phyloP scores from a whole-genome alignment of 352 stramenopile species.

The Pythium brachiatum region DNA sequence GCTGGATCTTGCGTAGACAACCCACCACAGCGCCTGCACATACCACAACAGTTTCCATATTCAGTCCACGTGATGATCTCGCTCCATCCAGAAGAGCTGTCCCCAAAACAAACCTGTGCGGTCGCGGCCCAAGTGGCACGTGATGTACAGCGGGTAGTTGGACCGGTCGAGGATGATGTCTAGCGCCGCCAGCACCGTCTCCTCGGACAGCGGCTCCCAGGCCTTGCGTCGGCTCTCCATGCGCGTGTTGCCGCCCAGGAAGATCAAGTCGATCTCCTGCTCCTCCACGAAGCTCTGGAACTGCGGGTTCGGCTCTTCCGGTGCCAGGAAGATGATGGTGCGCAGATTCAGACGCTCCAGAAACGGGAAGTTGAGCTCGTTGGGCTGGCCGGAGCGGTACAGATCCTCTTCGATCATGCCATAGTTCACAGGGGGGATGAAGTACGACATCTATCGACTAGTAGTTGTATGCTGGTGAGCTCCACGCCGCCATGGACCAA shows the following conservation, averaged over 20 bases:
- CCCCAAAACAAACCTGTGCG: constrained; percentile 57
- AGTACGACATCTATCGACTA: too few species aligned
- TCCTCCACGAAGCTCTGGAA: constrained; percentile 90
- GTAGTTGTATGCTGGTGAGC: constrained; percentile 43
- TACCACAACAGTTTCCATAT: neutral
- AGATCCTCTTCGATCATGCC: constrained; percentile 91
- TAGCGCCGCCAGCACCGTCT: constrained; percentile 89
- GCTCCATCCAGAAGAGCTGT: neutral
- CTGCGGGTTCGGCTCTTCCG: constrained; percentile 88
- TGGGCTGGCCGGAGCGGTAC: constrained; percentile 88
- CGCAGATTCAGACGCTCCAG: constrained; percentile 88
- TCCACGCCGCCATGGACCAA: neutral
- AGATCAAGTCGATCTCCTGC: constrained; percentile 88
- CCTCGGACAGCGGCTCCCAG: constrained; percentile 84
- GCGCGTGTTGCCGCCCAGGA: constrained; percentile 85
- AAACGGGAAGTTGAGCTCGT: constrained; percentile 93
- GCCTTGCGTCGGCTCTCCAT: constrained; percentile 86
- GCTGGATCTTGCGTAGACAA: constrained; percentile 91
- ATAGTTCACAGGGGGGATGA: constrained; percentile 93
- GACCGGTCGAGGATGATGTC: constrained; percentile 87
- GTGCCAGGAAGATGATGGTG: constrained; percentile 91
- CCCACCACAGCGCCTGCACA: constrained; percentile 79
- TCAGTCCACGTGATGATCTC: neutral
- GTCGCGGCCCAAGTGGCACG: constrained; percentile 88
- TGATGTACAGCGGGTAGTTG: constrained; percentile 91